Evolutionary conservation across 306 rosid genomes (phyloP), one percentile per base, ranked within the genome.

Genomic region (Rosa multiflora): DNA sequence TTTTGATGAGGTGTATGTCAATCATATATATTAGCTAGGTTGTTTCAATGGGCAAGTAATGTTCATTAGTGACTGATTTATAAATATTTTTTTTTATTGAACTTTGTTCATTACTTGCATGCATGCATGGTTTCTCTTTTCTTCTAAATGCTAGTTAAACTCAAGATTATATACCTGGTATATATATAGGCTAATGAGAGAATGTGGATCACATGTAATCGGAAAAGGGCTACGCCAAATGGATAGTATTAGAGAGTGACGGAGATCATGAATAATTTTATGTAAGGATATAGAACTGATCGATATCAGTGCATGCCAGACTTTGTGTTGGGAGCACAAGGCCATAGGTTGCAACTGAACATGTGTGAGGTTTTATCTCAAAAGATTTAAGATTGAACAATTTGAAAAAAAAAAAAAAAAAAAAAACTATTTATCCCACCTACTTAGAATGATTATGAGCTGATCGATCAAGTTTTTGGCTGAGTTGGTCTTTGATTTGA

Each of bases 41-140:
- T 69, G 81, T 82, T 83, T 67, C 67, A 76, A 71, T 67, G 86
- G 79, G 88, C 87, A 72, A 84, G 88, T 81, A 83, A 82, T 78
- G 84, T 73, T 68, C 72, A 82, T 72, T 74, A 77, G 81, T 72
- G 37, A 67, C 83, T 32, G 74, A 67, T 83, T 78, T 55, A 75
- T 83, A 70, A 43, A 74, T 74, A 23, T 62, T 73, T 85, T 44
- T 49, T 76, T 58, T 37, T 2, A 61, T 48, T 52, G 40, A 9
- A 15, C 42, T 67, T 76, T 76, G 35, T 58, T 77, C 20, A 3
- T 3, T 67, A 67, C 72, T 8, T 18, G 72, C 72, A 67, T 67
- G 48, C 46, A 35, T 64, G 40, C 14, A 67, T 39, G 71, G 46
- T 18, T 12, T 81, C 55, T 69, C 64, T 67, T 64, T 72, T 1